phyloP scores from a whole-genome alignment of 148 eudicot genomes.

The Rhododendron simsii region DNA sequence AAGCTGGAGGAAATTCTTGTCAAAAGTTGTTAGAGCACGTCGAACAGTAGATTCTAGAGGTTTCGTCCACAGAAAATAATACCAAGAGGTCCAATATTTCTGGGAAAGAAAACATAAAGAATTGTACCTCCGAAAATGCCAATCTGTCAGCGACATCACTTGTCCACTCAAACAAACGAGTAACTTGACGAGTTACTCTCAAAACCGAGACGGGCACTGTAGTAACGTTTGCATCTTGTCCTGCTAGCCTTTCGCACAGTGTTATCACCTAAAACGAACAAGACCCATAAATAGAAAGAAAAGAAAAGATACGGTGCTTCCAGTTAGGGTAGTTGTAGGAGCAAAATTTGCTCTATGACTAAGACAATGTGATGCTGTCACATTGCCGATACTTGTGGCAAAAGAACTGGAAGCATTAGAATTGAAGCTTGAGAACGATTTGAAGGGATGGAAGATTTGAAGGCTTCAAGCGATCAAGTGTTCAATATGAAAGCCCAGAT shows the following conservation, averaged over 20 bases:
- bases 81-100: neutral
- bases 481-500: neutral
- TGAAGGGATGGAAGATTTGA: neutral
- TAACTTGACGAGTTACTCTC: constrained; percentile 86
- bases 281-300: neutral
- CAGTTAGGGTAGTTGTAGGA: neutral
- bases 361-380: neutral
- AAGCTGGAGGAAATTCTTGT: neutral
- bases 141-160: constrained; percentile 97
- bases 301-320: neutral
- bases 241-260: constrained; percentile 98
- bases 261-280: constrained; percentile 72
- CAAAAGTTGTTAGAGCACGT: neutral
- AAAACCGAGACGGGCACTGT: constrained; percentile 95
- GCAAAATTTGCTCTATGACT: neutral
- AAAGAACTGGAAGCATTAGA: neutral
- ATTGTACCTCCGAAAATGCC: constrained; percentile 92
- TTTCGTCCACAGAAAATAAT: neutral
- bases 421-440: neutral
- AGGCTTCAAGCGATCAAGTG: neutral
- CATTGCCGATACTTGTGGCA: neutral
- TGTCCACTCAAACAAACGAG: constrained; percentile 93
- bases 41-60: neutral
- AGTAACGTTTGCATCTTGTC: constrained; percentile 98
- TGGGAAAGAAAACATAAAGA: neutral